Base-by-base conservation (phyloP, 331 rosid species). In the Pyracantha coccinea region DNA sequence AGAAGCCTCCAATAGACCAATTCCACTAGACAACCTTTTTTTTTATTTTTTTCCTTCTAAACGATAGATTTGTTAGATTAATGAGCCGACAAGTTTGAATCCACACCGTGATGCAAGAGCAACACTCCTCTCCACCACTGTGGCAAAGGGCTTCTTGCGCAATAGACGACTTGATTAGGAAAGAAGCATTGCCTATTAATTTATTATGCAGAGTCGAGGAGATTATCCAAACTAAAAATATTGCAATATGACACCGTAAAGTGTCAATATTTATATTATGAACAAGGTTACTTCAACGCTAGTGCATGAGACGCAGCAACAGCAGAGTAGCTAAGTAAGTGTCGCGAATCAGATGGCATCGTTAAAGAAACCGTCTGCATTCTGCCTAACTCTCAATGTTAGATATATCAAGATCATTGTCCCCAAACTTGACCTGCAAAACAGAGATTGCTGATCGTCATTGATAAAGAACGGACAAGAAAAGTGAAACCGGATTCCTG, bases 341-440 rank as follows among this genome's bases (percentile, higher is more conserved):
- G 41, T 24, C 13, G 44, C 44, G 74, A 53, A 52, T 63, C 23
- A 58, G 58, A 64, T 27, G 35, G 61, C 19, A 17, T 27, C 21
- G 33, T 71, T 93, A 77, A 81, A 85, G 67, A 76, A 80, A 66
- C 75, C 80, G 32, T 89, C 97, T 60, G 81, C 82, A 72, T 73
- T 87, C 85, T 89, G 91, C 78, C 93, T 82, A 72, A 89, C 92
- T 83, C 87, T 91, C 82, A 93, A 68, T 11, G 98, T 93, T 69
- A 89, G 88, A 87, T 85, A 91, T 85, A 91, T 93, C 88, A 93
- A 80, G 62, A 91, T 86, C 86, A 93, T 82, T 38, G 97, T 93
- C 72, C 98, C 98, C 79, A 93, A 79, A 83, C 90, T 91, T 75
- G 98, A 93, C 89, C 98, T 93, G 90, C 64, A 78, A 63, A 35